These are phyloP conservation scores for Tetradesmus obliquus DNA, from an alignment of 139 green algal species.

Conservation along the genomic window DNA sequence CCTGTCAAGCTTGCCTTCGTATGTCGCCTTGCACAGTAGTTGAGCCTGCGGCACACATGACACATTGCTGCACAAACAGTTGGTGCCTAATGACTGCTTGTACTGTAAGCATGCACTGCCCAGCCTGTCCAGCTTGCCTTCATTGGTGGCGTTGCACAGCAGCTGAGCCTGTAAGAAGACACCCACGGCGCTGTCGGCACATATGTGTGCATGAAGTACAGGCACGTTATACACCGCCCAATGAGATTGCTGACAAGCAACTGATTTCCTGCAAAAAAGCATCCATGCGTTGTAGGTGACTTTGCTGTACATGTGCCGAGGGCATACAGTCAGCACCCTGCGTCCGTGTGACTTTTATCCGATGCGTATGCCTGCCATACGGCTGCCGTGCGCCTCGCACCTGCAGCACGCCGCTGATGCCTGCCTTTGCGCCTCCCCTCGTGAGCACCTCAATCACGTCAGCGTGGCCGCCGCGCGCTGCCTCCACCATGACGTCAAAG, in stretches of 20 bases:
- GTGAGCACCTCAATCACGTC: slow-evolving; percentile 48
- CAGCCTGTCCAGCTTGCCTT: slow-evolving; percentile 23
- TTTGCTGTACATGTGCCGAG: too few relatives aligned
- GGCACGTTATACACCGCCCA: too few relatives aligned
- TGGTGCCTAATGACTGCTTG: too few relatives aligned
- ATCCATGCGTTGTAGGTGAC: too few relatives aligned
- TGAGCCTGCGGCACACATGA: slow-evolving; percentile 47
- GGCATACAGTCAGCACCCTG: background rate
- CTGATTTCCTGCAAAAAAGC: too few relatives aligned
- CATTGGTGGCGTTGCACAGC: slow-evolving; percentile 32
- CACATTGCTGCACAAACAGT: background rate
- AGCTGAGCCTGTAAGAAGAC: background rate
- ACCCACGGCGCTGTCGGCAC: background rate
- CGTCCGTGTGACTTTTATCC: background rate
- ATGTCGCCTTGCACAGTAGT: slow-evolving; percentile 54
- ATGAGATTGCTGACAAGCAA: too few relatives aligned
- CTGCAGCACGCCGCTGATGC: slow-evolving; percentile 37
- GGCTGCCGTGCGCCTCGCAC: background rate
- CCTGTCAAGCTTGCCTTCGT: slow-evolving; percentile 46
- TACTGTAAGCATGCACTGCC: background rate
- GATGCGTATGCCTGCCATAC: background rate
- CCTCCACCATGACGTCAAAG: slow-evolving; percentile 33
- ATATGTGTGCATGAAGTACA: too few relatives aligned
- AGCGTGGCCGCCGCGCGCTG: slow-evolving; percentile 3
- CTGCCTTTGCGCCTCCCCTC: slow-evolving; percentile 47